Evolutionary conservation across 179 eudicot species (phyloP).

Genomic region (Actinidia chinensis): DNA sequence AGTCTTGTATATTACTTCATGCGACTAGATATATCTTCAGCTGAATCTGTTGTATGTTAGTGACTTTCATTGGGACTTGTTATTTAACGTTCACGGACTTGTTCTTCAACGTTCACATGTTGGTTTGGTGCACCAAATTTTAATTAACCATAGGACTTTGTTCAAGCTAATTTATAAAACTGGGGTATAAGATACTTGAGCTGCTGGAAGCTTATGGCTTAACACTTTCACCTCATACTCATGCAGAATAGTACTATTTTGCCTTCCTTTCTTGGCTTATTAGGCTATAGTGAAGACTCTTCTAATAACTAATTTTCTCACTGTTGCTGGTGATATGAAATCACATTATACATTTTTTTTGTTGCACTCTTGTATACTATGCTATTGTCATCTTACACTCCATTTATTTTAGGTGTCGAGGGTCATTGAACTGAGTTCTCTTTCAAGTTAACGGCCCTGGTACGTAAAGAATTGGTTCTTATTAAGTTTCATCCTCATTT

Average conservation of each 20-base stretch:
- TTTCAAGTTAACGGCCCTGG: constrained; percentile 22
- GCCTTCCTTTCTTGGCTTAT: background rate
- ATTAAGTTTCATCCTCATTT: background rate
- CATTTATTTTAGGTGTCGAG: constrained; percentile 75
- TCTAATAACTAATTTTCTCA: background rate
- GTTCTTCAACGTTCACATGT: background rate
- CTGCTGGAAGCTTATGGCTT: background rate
- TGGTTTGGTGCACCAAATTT: constrained; percentile 10
- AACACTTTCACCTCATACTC: background rate
- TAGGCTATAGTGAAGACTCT: background rate
- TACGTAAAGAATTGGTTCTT: constrained; percentile 11
- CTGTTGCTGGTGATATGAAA: background rate
- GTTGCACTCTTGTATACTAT: background rate
- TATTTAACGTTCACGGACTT: background rate
- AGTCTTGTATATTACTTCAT: background rate
- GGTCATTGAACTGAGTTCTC: constrained; percentile 68
- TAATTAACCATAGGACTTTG: background rate
- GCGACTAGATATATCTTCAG: background rate
- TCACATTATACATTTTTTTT: background rate
- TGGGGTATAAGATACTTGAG: background rate
- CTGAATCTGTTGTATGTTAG: background rate
- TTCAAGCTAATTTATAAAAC: background rate
- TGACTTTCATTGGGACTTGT: background rate
- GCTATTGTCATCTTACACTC: background rate
- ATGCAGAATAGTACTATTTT: background rate